Evolutionary conservation across 2,329 filamentous ascomycete genomes (phyloP).

Genomic region (Periconia sp.): DNA sequence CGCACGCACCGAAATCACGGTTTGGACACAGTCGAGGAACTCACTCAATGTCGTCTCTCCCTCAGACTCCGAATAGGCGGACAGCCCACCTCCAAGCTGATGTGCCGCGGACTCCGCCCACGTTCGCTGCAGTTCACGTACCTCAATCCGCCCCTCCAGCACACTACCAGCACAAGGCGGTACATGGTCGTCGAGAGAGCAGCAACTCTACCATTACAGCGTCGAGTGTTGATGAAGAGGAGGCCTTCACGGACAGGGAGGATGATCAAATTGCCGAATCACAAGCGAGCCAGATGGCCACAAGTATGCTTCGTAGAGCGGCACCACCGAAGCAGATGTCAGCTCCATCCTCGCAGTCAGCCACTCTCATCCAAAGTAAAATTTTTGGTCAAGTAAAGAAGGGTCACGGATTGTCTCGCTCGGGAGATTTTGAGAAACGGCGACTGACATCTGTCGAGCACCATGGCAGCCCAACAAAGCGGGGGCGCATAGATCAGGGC

Average conservation of each 20-base stretch:
- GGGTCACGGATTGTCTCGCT: constrained; percentile 44
- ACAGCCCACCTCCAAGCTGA: constrained; percentile 64
- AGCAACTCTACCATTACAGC: constrained; percentile 65
- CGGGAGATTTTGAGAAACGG: constrained; percentile 40
- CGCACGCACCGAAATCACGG: constrained; percentile 55
- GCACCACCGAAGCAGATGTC: constrained; percentile 47
- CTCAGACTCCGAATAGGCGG: constrained; percentile 71
- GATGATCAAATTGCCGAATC: constrained; percentile 74
- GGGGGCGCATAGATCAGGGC: constrained; percentile 54
- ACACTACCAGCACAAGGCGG: constrained; percentile 39
- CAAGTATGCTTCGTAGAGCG: constrained; percentile 72
- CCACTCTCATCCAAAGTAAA: constrained; percentile 62
- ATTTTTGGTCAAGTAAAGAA: constrained; percentile 69
- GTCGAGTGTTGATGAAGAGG: constrained; percentile 48
- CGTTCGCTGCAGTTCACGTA: constrained; percentile 35
- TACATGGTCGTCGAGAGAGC: constrained; percentile 64
- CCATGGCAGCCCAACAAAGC: constrained; percentile 54
- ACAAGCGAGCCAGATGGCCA: constrained; percentile 78
- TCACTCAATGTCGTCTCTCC: constrained; percentile 85
- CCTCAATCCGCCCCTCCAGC: constrained; percentile 51
- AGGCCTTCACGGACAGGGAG: constrained; percentile 64
- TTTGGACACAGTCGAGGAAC: constrained; percentile 74
- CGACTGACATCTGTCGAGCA: constrained; percentile 33
- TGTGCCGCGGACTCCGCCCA: constrained; percentile 57
- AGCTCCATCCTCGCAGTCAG: constrained; percentile 44